Evolutionary conservation across 73 alveolate species (phyloP).

Genomic region (Blepharisma stoltei): DNA sequence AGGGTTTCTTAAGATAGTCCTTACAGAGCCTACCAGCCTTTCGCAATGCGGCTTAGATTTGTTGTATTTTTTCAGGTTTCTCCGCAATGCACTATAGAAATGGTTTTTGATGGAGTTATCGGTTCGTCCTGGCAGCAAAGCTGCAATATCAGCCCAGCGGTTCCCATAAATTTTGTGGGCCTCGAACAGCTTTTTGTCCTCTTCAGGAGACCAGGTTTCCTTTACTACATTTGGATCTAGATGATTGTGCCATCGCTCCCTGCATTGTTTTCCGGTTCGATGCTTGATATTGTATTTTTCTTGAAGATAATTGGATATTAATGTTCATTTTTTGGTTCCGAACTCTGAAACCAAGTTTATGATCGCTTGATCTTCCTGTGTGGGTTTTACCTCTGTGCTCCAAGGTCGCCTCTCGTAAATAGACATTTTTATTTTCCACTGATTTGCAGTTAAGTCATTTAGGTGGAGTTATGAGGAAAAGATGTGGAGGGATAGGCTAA

Average conservation of each 20-base stretch:
- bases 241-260: conserved; percentile 98
- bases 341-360: conserved; percentile 58
- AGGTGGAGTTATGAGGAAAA: no score
- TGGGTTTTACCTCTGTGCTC: background rate
- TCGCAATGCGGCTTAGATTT: conserved; percentile 15
- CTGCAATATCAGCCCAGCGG: conserved; percentile 71
- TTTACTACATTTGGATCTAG: conserved; percentile 90
- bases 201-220: conserved; percentile 88
- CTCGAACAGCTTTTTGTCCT: conserved; percentile 87
- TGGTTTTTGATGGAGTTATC: conserved; percentile 18
- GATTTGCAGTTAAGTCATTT: background rate
- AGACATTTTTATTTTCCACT: background rate
- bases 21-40: conserved; percentile 22
- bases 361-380: conserved; percentile 79
- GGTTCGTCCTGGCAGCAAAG: conserved; percentile 8
- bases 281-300: conserved; percentile 56
- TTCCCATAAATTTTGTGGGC: conserved; percentile 90
- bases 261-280: conserved; percentile 94
- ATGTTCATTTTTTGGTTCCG: conserved; percentile 83
- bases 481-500: no score
- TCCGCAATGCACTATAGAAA: conserved; percentile 9
- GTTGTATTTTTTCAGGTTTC: conserved; percentile 25
- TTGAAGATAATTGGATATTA: conserved; percentile 60
- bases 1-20: conserved; percentile 27
- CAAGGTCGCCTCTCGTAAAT: conserved; percentile 12